Evolutionary conservation across 176 grass and related monocot species (phyloP).

Genomic region (Typha latifolia): DNA sequence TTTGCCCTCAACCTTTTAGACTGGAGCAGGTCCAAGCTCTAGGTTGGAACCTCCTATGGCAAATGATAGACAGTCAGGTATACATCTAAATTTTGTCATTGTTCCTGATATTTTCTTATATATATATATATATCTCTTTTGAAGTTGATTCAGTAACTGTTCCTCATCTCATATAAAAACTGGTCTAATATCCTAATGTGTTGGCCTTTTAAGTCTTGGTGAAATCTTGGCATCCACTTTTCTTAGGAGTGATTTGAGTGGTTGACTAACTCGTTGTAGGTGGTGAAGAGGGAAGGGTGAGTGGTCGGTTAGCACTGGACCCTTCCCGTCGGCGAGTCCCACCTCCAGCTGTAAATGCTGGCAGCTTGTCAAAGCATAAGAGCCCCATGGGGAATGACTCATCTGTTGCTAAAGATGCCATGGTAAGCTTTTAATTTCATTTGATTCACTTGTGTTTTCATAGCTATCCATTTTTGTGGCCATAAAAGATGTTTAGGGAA

Average conservation of each 20-base stretch:
- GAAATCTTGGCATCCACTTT: no score
- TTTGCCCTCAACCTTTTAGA: slow-evolving; percentile 27
- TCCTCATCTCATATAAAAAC: not conserved
- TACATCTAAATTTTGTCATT: not conserved
- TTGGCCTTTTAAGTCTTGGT: not conserved
- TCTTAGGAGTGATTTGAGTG: not conserved
- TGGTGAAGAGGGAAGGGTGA: slow-evolving; percentile 61
- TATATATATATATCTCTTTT: not conserved
- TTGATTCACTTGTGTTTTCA: not conserved
- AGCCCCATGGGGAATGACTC: slow-evolving; percentile 56
- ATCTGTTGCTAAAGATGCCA: slow-evolving; percentile 43
- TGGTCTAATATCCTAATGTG: not conserved
- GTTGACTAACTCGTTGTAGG: slow-evolving; percentile 25
- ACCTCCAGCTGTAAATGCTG: slow-evolving; percentile 50
- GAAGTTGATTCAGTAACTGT: not conserved
- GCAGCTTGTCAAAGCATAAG: slow-evolving; percentile 73
- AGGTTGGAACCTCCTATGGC: slow-evolving; percentile 41
- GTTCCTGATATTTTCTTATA: not conserved
- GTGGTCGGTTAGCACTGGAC: slow-evolving; percentile 78
- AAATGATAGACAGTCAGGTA: slow-evolving; percentile 86
- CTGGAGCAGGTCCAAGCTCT: slow-evolving; percentile 68
- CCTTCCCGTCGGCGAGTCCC: slow-evolving; percentile 36
- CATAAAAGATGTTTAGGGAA: not conserved
- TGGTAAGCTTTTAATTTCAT: slow-evolving; percentile 41
- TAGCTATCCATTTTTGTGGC: not conserved